Base-by-base conservation (phyloP, 257 asterid genomes). In the Gentiana straminea region DNA sequence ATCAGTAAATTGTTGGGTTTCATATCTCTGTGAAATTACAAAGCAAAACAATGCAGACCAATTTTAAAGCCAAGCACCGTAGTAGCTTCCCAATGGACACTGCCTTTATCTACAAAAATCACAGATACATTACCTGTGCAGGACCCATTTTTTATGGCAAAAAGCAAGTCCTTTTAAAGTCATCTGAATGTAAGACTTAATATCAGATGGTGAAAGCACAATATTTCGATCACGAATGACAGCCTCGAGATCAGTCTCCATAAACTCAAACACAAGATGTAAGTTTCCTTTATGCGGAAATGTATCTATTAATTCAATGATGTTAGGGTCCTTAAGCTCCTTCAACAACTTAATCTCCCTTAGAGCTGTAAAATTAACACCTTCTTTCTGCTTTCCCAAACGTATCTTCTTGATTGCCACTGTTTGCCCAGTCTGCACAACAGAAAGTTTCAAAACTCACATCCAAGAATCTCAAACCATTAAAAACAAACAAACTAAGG, bases 241-340 rank as follows among this genome's bases (percentile, higher is more conserved):
- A 5, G 98, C 95, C 74, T 92, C 98, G 11, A 92, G 77, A 74
- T 92, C 97, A 44, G 98, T 92, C 85, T 92, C 98, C 98, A 92
- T 92, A 67, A 92, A 92, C 77, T 92, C 98, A 76, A 92, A 92
- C 70, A 92, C 98, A 43, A 92, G 95, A 74, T 88, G 94, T 82
- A 92, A 73, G 76, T 92, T 92, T 59, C 94, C 98, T 59, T 92
- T 88, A 67, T 88, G 94, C 12, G 94, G 90, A 58, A 83, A 92
- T 4, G 94, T 81, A 54, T 92, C 98, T 33, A 80, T 92, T 76
- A 92, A 64, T 75, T 92, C 97, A n/a, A 92, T 88, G 51, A 92
- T 77, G 66, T 79, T 80, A 9, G 90, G 84, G 66, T 88, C 97
- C 80, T 85, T 85, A 6, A 92, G 89, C 84, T 92, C 97, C 80